Evolutionary conservation across 2,329 filamentous ascomycete species (phyloP), one percentile per base, ranked within the genome.

Genomic region (Colletotrichum musicola): DNA sequence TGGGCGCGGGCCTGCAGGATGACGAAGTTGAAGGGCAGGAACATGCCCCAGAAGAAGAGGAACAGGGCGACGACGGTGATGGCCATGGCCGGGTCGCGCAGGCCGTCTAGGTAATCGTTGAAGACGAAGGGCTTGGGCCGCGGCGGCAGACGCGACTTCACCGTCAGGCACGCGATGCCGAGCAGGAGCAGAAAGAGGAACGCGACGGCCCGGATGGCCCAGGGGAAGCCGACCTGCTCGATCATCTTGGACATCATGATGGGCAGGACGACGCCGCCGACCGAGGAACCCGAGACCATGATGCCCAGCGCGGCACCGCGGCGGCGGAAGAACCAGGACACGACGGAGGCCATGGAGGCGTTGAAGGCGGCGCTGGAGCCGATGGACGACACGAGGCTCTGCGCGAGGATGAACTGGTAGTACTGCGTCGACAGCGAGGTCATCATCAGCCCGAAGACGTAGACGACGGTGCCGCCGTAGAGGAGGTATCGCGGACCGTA

Each of bases 401-500:
- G 83, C 0, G 82, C 72, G 13, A 84, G 79, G 68, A 84, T 79
- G 74, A 84, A 76, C 51, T 84, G 81, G 71, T 83, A 84, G 76
- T 84, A 84, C 55, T 80, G 56, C 2, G 72, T 76, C 4, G 80
- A 79, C 10, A 92, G 78, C 16, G 85, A 88, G 0, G 85, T 82
- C 88, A 92, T 90, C 88, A 92, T 90, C 18, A 92, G 77, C 25
- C 88, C 86, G 53, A 92, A 86, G 70, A 92, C 82, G 76, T 90
- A 88, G 65, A 86, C 75, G 67, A 90, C 72, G 4, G 84, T 84
- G 35, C 89, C 89, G 59, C 78, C 72, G 18, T 85, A 70, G 14
- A 91, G 79, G 4, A 93, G 80, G 67, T 82, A 86, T 46, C 84
- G 83, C 0, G 91, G 89, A 1, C 91, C 91, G 71, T 88, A 87